Conservation (phyloP, 108 stramenopile species). For the Halocafeteria seosinensis region DNA sequence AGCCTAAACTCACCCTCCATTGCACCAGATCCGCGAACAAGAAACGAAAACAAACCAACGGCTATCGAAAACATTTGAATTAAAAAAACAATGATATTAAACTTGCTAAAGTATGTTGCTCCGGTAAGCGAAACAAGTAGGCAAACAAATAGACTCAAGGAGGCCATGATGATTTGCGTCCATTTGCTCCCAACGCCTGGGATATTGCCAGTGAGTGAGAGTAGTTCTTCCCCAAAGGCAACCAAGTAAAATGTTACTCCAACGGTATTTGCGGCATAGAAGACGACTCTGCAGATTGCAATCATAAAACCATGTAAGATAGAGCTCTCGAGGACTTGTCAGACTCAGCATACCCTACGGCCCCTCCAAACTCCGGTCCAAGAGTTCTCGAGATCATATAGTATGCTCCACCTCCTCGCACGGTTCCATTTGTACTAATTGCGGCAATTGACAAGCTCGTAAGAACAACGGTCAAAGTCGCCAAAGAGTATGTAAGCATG, state of each 20-base stretch:
- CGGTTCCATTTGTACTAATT: slow-evolving; percentile 5
- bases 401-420: slow-evolving; percentile 8
- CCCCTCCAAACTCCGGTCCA: slow-evolving; percentile 17
- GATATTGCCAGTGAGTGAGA: neutral
- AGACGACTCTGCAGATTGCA: too few relatives aligned
- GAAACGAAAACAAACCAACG: neutral
- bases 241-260: slow-evolving; percentile 8
- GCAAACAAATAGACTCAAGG: slow-evolving; percentile 1
- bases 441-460: slow-evolving; percentile 7
- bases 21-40: neutral
- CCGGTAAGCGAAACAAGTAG: neutral
- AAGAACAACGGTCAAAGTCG: neutral
- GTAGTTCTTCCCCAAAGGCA: slow-evolving; percentile 9
- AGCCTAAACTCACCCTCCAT: too few relatives aligned
- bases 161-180: neutral
- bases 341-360: too few relatives aligned
- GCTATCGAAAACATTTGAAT: neutral
- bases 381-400: slow-evolving; percentile 16
- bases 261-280: slow-evolving; percentile 5
- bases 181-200: neutral
- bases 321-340: too few relatives aligned
- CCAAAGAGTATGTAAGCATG: slow-evolving; percentile 2
- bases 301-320: too few relatives aligned
- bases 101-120: neutral
- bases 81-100: slow-evolving; percentile 4